These are phyloP conservation scores for Macrolepiota dolichaula DNA, from an alignment of 768 basidiomycete genomes.

Conservation along the genomic window DNA sequence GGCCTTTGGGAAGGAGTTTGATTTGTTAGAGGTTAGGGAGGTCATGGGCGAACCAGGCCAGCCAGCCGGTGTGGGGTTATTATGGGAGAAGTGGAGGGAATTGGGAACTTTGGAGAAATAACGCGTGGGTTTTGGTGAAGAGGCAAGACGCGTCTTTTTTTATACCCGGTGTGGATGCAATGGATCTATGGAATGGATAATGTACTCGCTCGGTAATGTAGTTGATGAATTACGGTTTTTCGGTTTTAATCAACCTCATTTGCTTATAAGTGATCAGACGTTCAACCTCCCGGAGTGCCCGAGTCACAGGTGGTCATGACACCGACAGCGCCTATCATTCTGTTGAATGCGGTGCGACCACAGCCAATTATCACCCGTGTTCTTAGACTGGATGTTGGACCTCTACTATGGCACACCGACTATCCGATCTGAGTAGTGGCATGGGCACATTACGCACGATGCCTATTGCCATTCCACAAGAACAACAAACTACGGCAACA, in stretches of 20 bases:
- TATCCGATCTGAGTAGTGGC: too few species aligned
- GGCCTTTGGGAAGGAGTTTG: conserved; percentile 93
- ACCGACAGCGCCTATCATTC: too few species aligned
- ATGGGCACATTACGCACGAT: too few species aligned
- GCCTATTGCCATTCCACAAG: too few species aligned
- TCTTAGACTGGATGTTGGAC: too few species aligned
- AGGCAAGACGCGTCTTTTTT: neutral
- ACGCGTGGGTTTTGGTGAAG: neutral
- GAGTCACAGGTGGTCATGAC: too few species aligned
- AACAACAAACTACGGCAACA: too few species aligned
- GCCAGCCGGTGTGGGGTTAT: conserved; percentile 66
- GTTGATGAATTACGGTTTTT: neutral
- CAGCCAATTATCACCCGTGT: too few species aligned
- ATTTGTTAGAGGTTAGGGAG: conserved; percentile 86
- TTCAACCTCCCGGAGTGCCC: too few species aligned
- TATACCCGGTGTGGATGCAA: conserved; percentile 1
- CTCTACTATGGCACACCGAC: too few species aligned
- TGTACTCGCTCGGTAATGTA: neutral
- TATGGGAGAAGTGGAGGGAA: conserved; percentile 91
- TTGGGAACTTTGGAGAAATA: conserved; percentile 57
- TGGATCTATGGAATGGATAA: neutral
- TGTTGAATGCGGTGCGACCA: too few species aligned
- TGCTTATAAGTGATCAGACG: too few species aligned
- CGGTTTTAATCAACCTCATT: neutral
- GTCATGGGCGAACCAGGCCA: conserved; percentile 65